These are phyloP conservation scores for Xylariaceae sp. DNA, from an alignment of 2,329 filamentous ascomycete species.

Conservation along the genomic window DNA sequence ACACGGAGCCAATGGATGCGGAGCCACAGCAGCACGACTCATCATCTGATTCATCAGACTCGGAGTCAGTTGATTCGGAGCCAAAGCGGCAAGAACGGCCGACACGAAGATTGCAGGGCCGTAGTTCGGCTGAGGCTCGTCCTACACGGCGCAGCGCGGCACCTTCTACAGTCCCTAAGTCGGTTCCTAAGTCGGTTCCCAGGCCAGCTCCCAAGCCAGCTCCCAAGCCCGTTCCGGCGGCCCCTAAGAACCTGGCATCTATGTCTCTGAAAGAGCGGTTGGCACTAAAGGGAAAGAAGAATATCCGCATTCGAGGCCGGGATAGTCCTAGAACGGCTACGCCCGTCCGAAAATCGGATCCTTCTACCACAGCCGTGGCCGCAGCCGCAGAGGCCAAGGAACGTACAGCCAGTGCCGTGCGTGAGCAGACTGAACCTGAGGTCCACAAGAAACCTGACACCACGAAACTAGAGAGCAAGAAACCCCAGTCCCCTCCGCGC, in stretches of 20 bases:
- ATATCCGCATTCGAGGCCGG: slow-evolving; percentile 43
- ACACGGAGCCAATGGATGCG: neutral
- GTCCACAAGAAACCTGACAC: slow-evolving; percentile 26
- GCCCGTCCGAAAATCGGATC: slow-evolving; percentile 1
- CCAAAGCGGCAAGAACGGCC: neutral
- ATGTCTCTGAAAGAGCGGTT: slow-evolving; percentile 56
- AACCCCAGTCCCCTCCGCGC: neutral
- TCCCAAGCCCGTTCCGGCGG: slow-evolving; percentile 10
- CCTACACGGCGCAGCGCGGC: slow-evolving; percentile 12
- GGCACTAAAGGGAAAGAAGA: slow-evolving; percentile 48
- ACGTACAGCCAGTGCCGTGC: slow-evolving; percentile 7
- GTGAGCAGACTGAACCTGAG: slow-evolving; percentile 22
- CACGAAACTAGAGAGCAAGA: neutral
- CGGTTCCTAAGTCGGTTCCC: slow-evolving; percentile 6
- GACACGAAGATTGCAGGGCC: slow-evolving; percentile 29
- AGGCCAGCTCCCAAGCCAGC: slow-evolving; percentile 7
- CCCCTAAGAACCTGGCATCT: slow-evolving; percentile 32
- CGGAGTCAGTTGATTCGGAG: neutral
- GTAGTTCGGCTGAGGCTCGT: slow-evolving; percentile 28
- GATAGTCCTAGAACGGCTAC: slow-evolving; percentile 7
- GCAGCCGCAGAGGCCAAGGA: slow-evolving; percentile 8
- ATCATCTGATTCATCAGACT: neutral
- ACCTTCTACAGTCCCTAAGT: slow-evolving; percentile 13
- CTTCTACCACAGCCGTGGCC: neutral
- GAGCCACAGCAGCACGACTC: neutral